Base-by-base conservation (phyloP, 2,329 filamentous ascomycete species). In the Diatrype stigma region DNA sequence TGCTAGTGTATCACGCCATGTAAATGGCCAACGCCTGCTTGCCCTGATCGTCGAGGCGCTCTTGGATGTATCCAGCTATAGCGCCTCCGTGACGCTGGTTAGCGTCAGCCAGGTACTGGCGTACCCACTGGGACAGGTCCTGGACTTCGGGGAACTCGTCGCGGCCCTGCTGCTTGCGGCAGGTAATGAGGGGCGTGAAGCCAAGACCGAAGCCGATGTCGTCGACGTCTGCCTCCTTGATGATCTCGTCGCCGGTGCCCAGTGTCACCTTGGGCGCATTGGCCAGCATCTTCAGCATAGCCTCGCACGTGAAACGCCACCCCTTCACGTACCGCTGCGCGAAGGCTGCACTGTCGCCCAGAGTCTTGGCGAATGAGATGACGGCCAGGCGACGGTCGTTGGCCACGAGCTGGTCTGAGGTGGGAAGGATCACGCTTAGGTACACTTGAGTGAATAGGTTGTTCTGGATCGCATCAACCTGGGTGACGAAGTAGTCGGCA, bases 131-230 rank as follows among this genome's bases (percentile, higher is more conserved):
- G 48, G 90, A 75, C 53, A 91, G 88, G 49, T 91, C 86, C 5
- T 82, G 80, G 14, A 96, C 84, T 54, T 96, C 88, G 1, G 92
- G 87, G 76, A 91, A 97, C 19, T 92, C 87, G 67, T 97, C 94
- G 47, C 78, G 79, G 1, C 81, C 73, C 3, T 82, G 75, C 52
- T 85, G 85, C 67, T 87, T 90, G 74, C 22, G 21, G n/a, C 93
- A 94, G 0, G 93, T 96, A 73, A 93, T 96, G 56, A 99, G 80
- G 30, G 89, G 86, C 1, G 94, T 97, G 72, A 96, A 99, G 8
- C 91, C 93, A 57, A 96, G 85, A 23, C 94, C 94, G 64, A 99
- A 99, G 26, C 90, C 87, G 59, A 96, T 85, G 67, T 99, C 94
- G 62, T 99, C 94, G 23, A 96, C 89, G 63, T 97, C 93, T 3